Evolutionary conservation across 2,329 filamentous ascomycete species (phyloP), one percentile per base, ranked within the genome.

Genomic region (Penicillium griseofulvum): DNA sequence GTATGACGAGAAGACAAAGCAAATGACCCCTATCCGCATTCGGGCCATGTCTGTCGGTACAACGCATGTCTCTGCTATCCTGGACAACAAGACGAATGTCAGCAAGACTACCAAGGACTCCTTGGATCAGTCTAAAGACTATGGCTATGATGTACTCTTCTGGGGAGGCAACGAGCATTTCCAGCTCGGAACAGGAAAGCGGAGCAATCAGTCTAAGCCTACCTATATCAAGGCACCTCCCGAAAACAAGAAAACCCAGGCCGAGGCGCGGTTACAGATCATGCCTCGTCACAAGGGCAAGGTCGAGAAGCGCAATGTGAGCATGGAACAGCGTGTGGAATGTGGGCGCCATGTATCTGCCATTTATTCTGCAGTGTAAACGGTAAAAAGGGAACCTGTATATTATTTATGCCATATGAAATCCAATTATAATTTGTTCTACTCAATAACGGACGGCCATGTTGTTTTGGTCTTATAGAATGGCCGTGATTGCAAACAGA

Each of bases 151-250:
- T 70, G 87, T 92, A 29, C 72, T 97, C 1, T 95, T 90, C 80
- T 99, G 92, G 90, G 94, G 94, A 58, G 91, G 91, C 50, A 99
- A 97, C 67, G 92, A 97, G 76, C 84, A 87, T 70, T 97, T 89
- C 73, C 94, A 99, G 75, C 83, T 99, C 26, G 94, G 94, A 12
- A 97, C 89, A 0, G 92, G 94, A 28, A 95, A 89, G 78, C 80
- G 93, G 58, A 94, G 85, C 67, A 97, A 97, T 68, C 69, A 89
- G 10, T 83, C 84, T 49, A 80, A 82, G 12, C 94, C 94, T 1
- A 80, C 81, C 1, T 93, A 96, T 69, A 91, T 97, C 50, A 84
- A 85, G 31, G 88, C 90, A 14, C 91, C 96, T 58, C 75, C 79
- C 12, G 82, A 82, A 45, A 82, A 80, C 0, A 87, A 63, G 80